A percentile compares a stretch with the other conserved stretches of the same genome.
These are phyloP conservation scores for Ceratobasidium sp. DNA, from an alignment of 1,284 basidiomycete species.

Conservation along the genomic window DNA sequence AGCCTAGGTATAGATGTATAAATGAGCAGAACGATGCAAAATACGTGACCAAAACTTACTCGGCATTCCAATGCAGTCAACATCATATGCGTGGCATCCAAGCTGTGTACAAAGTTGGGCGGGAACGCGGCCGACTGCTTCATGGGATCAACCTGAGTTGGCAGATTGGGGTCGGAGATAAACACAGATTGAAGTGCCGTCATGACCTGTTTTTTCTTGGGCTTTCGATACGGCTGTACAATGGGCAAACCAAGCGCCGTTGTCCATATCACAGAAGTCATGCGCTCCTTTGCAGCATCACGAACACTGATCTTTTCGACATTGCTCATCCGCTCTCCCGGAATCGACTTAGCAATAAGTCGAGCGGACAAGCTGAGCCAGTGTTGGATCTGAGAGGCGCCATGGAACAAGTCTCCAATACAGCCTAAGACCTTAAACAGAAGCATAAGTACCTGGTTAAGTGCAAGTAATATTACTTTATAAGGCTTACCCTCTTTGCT, in stretches of 20 bases:
- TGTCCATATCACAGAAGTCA: conserved; percentile 98
- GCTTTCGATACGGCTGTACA: conserved; percentile 95
- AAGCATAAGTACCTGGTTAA: conserved; percentile 31
- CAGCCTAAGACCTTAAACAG: conserved; percentile 73
- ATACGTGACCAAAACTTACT: conserved; percentile 63
- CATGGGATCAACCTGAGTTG: conserved; percentile 80
- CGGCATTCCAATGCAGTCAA: conserved; percentile 93
- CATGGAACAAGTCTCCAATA: conserved; percentile 94
- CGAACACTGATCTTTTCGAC: conserved; percentile 55
- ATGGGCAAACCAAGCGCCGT: conserved; percentile 95
- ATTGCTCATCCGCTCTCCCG: conserved; percentile 77
- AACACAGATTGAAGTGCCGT: conserved; percentile 93
- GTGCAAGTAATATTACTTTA: not conserved
- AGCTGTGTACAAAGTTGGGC: conserved; percentile 97
- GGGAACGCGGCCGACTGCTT: conserved; percentile 98
- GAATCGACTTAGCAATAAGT: conserved; percentile 90
- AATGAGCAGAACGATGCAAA: not conserved
- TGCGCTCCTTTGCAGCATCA: conserved; percentile 85
- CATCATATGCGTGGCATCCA: conserved; percentile 99
- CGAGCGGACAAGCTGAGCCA: conserved; percentile 91
- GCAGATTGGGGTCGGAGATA: conserved; percentile 89
- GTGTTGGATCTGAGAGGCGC: conserved; percentile 91
- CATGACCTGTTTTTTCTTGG: conserved; percentile 80
- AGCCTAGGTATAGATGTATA: conserved; percentile 62
- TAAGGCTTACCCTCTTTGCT: conserved; percentile 72